Conservation (phyloP, 768 basidiomycete genomes). For the Tulasnella sp. region DNA sequence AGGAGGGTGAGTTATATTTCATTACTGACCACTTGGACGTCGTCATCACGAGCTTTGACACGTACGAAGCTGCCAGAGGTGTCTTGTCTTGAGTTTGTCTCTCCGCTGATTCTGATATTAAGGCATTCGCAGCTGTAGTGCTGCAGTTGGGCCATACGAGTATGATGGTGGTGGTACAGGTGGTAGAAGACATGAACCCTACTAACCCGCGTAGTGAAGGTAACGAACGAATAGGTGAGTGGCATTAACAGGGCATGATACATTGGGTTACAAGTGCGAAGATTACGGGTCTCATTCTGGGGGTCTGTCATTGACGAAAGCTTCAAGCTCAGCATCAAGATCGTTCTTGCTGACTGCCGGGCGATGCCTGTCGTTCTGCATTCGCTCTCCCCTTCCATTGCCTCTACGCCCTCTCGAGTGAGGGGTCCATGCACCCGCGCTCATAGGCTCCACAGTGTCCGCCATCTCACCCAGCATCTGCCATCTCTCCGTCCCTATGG, state of each 20-base stretch:
- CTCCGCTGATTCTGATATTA: background rate
- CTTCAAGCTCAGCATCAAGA: conserved; percentile 72
- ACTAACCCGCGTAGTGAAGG: too few relatives aligned
- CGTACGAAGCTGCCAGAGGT: background rate
- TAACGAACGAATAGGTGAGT: too few relatives aligned
- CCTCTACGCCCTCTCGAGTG: conserved; percentile 21
- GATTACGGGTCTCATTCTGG: background rate
- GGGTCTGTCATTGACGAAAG: conserved; percentile 32
- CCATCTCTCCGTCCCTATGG: conserved; percentile 15
- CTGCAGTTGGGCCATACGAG: background rate
- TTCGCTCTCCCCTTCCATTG: conserved; percentile 28
- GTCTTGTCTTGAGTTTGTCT: background rate
- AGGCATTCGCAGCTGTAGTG: conserved; percentile 3
- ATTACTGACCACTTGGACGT: conserved; percentile 6
- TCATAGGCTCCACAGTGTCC: conserved; percentile 24
- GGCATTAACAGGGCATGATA: too few relatives aligned
- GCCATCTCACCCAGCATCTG: conserved; percentile 18
- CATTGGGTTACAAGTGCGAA: background rate
- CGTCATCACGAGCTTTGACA: conserved; percentile 3
- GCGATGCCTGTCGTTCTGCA: conserved; percentile 38
- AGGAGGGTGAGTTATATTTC: too few relatives aligned
- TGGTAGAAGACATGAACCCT: background rate
- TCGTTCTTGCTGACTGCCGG: conserved; percentile 42
- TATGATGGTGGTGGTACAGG: background rate
- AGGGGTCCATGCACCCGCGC: conserved; percentile 24